Conservation (phyloP, 2,329 filamentous ascomycete genomes). For the Monosporascus ibericus region DNA sequence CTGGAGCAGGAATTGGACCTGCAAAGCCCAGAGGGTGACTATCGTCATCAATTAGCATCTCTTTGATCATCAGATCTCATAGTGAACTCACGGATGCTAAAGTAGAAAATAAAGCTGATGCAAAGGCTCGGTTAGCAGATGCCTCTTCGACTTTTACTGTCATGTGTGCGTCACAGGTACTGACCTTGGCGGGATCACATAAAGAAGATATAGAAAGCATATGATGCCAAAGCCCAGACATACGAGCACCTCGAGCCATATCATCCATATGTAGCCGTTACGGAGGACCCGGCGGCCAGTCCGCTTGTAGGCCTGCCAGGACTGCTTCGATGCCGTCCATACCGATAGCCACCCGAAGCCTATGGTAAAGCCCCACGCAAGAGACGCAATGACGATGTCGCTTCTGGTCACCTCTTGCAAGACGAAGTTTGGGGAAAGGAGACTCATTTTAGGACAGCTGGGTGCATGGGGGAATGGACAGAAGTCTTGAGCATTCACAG, state of each 20-base stretch:
- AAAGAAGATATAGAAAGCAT: conserved; percentile 15
- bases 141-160: neutral
- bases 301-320: conserved; percentile 27
- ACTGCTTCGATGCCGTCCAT: conserved; percentile 32
- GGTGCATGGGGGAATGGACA: too few relatives aligned
- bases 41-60: too few relatives aligned
- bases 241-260: conserved; percentile 39
- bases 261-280: conserved; percentile 40
- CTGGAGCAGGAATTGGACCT: conserved; percentile 45
- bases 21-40: conserved; percentile 33
- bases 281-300: conserved; percentile 23
- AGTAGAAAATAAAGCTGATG: neutral
- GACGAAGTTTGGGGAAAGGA: conserved; percentile 13
- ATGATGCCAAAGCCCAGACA: conserved; percentile 37
- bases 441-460: too few relatives aligned
- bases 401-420: conserved; percentile 13
- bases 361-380: conserved; percentile 33
- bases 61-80: too few relatives aligned
- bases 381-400: conserved; percentile 23
- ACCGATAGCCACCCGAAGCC: conserved; percentile 34
- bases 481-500: too few relatives aligned
- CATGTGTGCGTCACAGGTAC: neutral
- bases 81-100: neutral
- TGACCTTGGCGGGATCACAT: conserved; percentile 10
- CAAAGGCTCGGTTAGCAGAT: neutral